A percentile compares a stretch with the other conserved stretches of the same genome.
Evolutionary conservation across 2,329 filamentous ascomycete species (phyloP).

Genomic region (Laburnicola sp.): DNA sequence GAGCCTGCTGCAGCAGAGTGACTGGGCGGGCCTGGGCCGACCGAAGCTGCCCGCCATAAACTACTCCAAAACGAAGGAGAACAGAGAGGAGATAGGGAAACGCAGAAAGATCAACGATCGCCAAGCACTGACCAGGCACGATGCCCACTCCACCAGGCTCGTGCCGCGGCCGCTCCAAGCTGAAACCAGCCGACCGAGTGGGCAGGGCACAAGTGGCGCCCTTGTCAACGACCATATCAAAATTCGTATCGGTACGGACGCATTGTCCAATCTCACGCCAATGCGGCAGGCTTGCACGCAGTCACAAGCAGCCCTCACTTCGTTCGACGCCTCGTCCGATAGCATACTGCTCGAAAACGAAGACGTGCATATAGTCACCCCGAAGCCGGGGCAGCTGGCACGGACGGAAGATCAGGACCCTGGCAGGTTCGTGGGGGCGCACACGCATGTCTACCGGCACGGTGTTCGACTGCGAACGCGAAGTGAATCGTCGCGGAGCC

Average conservation of each 20-base stretch:
- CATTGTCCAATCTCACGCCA: constrained; percentile 28
- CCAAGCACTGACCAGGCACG: constrained; percentile 3
- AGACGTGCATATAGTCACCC: constrained; percentile 9
- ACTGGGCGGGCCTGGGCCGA: constrained; percentile 41
- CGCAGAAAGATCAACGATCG: constrained; percentile 30
- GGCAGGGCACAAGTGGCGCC: constrained; percentile 19
- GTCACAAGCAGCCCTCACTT: constrained; percentile 13
- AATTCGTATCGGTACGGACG: constrained; percentile 44
- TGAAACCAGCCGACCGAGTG: constrained; percentile 3
- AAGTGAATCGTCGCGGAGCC: background rate
- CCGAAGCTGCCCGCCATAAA: constrained; percentile 34
- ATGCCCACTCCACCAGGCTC: background rate
- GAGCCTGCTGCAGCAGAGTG: constrained; percentile 33
- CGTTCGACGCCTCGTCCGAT: constrained; percentile 29
- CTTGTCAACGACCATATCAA: constrained; percentile 30
- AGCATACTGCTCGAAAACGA: constrained; percentile 44
- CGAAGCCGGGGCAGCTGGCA: constrained; percentile 8
- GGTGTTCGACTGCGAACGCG: background rate
- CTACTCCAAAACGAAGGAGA: constrained; percentile 24
- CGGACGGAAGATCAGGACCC: background rate
- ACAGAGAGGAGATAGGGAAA: constrained; percentile 39
- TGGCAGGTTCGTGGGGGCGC: constrained; percentile 12
- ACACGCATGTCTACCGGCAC: background rate
- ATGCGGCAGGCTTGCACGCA: constrained; percentile 9
- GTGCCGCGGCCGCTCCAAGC: background rate